phyloP scores from a whole-genome alignment of 1,284 basidiomycete genomes.

The Paramarasmius palmivorus region DNA sequence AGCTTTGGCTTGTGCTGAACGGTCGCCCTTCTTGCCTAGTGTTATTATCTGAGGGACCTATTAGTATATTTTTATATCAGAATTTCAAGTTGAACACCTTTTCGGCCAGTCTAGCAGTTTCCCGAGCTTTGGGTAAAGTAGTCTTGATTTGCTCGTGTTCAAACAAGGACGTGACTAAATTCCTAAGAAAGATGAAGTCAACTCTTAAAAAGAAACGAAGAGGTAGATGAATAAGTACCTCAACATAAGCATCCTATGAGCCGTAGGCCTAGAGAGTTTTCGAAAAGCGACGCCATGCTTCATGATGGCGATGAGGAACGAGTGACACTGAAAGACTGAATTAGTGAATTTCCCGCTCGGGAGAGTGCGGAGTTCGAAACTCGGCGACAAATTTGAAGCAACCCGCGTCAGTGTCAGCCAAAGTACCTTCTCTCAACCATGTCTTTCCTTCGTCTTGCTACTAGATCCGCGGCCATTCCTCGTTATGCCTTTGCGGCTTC shows the following conservation, averaged over 20 bases:
- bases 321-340: not conserved
- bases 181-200: conserved; percentile 47
- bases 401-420: not conserved
- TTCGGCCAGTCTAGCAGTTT: conserved; percentile 89
- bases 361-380: not conserved
- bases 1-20: conserved; percentile 64
- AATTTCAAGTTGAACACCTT: conserved; percentile 56
- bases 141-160: conserved; percentile 97
- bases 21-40: conserved; percentile 80
- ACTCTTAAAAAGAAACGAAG: not conserved
- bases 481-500: conserved; percentile 30
- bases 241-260: conserved; percentile 86
- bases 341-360: not conserved
- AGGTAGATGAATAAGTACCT: conserved; percentile 48
- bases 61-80: not conserved
- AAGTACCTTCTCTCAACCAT: conserved; percentile 28
- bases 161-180: conserved; percentile 92
- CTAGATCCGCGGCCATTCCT: conserved; percentile 40
- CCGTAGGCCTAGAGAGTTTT: conserved; percentile 85
- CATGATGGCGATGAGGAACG: conserved; percentile 72
- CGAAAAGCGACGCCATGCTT: conserved; percentile 91
- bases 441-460: conserved; percentile 53
- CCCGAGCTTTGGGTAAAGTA: conserved; percentile 94
- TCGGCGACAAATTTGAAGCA: not conserved
- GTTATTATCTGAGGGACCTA: conserved; percentile 74